Base-by-base conservation (phyloP, 805 yeast species). In the Yamadazyma takamatsuzukensis region DNA sequence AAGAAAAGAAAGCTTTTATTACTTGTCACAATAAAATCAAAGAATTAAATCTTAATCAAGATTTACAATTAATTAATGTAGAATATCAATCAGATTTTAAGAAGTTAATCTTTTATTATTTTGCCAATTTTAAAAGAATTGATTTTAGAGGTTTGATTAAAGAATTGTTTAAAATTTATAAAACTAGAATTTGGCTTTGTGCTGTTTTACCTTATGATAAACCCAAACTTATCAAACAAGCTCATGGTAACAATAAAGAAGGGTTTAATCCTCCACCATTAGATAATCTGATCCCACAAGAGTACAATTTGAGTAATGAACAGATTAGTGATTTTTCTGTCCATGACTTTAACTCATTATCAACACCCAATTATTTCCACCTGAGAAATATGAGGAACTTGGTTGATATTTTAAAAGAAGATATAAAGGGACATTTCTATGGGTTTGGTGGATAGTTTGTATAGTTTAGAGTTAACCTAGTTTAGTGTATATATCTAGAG, bases 1-100 rank as follows among this genome's bases (percentile, higher is more conserved):
- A 82, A 49, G 94, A 84, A 54, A 64, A 78, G 42, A 76, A 79
- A 51, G 85, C 90, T 2, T 74, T 75, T 39, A 74, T 76, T 39
- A 76, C 84, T 22, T 80, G 88, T 32, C 62, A 70, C 39, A 59
- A 59, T 40, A 67, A 66, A 39, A 64, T 65, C 31, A 62, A 61
- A 33, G 72, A 67, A 36, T 63, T 76, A 31, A 74, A 76, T 44
- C 59, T 78, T 36, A 58, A 66, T 34, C 48, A 61, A 7, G 57
- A 58, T 41, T 52, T 64, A 37, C 81, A 48, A 19, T 51, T 66
- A 32, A 60, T 67, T 30, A 65, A 66, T 36, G 71, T 65, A 12
- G 72, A 67, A 44, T 66, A 65, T 42, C 72, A 67, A 47, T 55
- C 58, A 15, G 72, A 67, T 44, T 66, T 62, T 43, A 66, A 66